Percentiles rank a stretch among this genome's conserved stretches.
phyloP scores from a whole-genome alignment of 192 early-diverging fungal species.

The Gonapodya prolifera region DNA sequence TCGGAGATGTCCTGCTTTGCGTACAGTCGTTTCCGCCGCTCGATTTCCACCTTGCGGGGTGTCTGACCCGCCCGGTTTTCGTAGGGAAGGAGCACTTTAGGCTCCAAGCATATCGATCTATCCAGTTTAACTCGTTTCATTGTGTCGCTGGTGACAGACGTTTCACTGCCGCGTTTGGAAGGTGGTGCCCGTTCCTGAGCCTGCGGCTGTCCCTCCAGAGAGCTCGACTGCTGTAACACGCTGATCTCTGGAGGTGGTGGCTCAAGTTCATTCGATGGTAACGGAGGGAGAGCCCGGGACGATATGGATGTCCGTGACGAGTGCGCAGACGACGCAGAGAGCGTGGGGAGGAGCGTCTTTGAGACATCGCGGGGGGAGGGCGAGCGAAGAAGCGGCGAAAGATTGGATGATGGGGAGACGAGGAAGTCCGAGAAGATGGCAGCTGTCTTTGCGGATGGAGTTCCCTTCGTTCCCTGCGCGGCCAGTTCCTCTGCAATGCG shows the following conservation, averaged over 20 bases:
- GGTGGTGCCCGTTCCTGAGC: background rate
- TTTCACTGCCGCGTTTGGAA: background rate
- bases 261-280: background rate
- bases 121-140: background rate
- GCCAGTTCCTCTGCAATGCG: background rate
- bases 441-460: background rate
- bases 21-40: conserved; percentile 32
- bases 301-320: background rate
- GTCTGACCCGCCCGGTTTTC: conserved; percentile 29
- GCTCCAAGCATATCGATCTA: conserved; percentile 25
- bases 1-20: conserved; percentile 21
- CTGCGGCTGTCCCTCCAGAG: background rate
- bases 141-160: background rate
- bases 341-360: background rate
- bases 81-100: conserved; percentile 36
- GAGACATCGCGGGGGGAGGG: background rate
- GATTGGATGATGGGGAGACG: background rate
- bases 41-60: conserved; percentile 41
- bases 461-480: background rate
- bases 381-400: background rate
- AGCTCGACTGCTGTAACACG: background rate
- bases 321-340: background rate
- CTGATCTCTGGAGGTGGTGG: no score
- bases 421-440: background rate
- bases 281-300: background rate